phyloP scores from a whole-genome alignment of 257 asterid genomes.

The Capsicum rhomboideum region DNA sequence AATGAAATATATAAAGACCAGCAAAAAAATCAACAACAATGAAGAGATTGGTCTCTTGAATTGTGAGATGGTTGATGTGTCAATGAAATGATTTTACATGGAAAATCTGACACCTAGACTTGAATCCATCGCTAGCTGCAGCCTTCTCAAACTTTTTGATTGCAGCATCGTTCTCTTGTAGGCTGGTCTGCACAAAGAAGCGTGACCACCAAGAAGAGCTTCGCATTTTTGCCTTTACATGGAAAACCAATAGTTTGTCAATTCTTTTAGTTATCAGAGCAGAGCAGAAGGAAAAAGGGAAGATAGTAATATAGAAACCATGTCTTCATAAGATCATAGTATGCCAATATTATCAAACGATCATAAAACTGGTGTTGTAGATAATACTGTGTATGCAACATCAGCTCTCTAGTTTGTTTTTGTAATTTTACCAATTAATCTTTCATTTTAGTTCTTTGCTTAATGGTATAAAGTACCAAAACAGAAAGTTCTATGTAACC shows the following conservation, averaged over 20 bases:
- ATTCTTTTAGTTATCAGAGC: background rate
- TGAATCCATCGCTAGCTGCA: slow-evolving; percentile 39
- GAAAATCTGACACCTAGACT: slow-evolving; percentile 75
- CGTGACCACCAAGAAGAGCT: slow-evolving; percentile 84
- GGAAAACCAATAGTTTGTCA: background rate
- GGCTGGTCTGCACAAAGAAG: slow-evolving; percentile 67
- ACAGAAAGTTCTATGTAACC: background rate
- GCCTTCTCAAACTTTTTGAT: slow-evolving; percentile 68
- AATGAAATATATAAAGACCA: background rate
- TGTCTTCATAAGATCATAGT: background rate
- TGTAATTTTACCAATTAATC: background rate
- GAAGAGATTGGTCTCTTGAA: background rate
- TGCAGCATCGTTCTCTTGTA: slow-evolving; percentile 77
- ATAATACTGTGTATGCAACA: background rate
- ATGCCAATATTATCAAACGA: background rate
- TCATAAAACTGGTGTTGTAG: background rate
- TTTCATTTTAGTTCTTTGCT: background rate
- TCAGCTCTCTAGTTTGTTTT: background rate
- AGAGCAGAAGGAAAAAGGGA: background rate
- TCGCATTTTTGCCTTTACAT: slow-evolving; percentile 65
- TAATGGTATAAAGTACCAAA: background rate
- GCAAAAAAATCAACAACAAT: background rate
- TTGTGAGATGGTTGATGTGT: slow-evolving; percentile 1
- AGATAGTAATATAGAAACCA: background rate
- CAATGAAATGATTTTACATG: slow-evolving; percentile 75